Evolutionary conservation across 1,284 basidiomycete genomes (phyloP).

Genomic region (Trichosporon sp.): DNA sequence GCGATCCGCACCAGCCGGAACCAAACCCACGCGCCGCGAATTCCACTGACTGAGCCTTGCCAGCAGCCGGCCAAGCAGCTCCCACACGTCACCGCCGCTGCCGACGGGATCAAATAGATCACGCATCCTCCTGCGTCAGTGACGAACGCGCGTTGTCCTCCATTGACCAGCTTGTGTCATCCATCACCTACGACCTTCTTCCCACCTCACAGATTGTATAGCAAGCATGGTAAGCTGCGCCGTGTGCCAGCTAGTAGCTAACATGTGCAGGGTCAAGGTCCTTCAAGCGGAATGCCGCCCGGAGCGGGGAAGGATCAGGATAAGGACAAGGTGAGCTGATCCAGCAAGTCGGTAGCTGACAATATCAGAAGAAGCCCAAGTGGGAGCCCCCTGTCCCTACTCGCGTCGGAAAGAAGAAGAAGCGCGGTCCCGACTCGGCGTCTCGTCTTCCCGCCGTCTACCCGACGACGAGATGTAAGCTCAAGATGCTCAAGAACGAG

Average conservation of each 20-base stretch:
- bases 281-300: constrained; percentile 64
- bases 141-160: constrained; percentile 28
- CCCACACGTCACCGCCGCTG: constrained; percentile 15
- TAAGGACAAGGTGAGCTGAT: constrained; percentile 62
- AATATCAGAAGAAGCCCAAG: constrained; percentile 67
- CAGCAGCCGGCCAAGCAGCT: no score
- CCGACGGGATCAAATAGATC: constrained; percentile 21
- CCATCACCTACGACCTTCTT: constrained; percentile 8
- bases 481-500: constrained; percentile 94
- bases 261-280: constrained; percentile 69
- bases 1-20: constrained; percentile 17
- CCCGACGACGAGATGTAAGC: constrained; percentile 91
- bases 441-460: constrained; percentile 91
- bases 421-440: constrained; percentile 85
- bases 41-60: neutral
- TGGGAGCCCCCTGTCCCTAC: constrained; percentile 99
- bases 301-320: constrained; percentile 60
- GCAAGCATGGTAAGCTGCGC: constrained; percentile 25
- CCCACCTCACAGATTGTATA: neutral
- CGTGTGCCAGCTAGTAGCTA: neutral
- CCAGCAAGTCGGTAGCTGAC: constrained; percentile 9
- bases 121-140: constrained; percentile 14
- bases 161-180: constrained; percentile 19
- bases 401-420: constrained; percentile 91
- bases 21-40: neutral